phyloP scores from a whole-genome alignment of 1,139 yeast species.

The Arxiozyma slooffiae region DNA sequence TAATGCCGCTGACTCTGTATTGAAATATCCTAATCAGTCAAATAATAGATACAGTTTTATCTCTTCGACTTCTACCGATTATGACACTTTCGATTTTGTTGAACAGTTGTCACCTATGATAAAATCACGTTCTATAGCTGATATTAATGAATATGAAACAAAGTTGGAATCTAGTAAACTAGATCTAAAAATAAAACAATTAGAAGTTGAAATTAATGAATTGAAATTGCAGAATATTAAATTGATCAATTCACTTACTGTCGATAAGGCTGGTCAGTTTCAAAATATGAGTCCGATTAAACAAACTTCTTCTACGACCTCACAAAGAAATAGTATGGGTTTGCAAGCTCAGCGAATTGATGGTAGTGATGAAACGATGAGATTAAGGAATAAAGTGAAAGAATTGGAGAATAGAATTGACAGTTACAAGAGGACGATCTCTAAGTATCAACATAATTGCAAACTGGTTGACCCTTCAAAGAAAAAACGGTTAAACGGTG shows the following conservation, averaged over 20 bases:
- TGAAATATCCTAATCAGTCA: conserved; percentile 2
- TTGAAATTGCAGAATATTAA: conserved; percentile 29
- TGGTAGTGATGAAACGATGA: not conserved
- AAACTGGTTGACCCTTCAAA: not conserved
- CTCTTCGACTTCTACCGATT: conserved; percentile 26
- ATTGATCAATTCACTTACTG: conserved; percentile 24
- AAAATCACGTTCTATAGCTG: not conserved
- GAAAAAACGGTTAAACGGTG: not conserved
- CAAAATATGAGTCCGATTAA: conserved; percentile 7
- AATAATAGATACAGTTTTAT: conserved; percentile 27
- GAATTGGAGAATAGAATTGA: conserved; percentile 25
- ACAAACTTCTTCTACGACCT: not conserved
- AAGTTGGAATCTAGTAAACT: conserved; percentile 10
- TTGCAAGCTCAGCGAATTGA: not conserved
- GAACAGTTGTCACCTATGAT: conserved; percentile 4
- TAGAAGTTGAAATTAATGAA: conserved; percentile 28
- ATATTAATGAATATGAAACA: conserved; percentile 2
- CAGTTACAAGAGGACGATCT: conserved; percentile 17
- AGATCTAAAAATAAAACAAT: conserved; percentile 27
- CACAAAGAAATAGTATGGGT: not conserved
- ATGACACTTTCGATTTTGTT: conserved; percentile 19
- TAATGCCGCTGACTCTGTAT: conserved; percentile 13
- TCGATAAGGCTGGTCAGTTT: conserved; percentile 12
- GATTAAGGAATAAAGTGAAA: conserved; percentile 24
- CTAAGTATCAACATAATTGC: not conserved